Percentiles rank a stretch among this genome's conserved stretches.
Evolutionary conservation across 2,329 filamentous ascomycete genomes (phyloP).

Genomic region (Nectriaceae sp.): DNA sequence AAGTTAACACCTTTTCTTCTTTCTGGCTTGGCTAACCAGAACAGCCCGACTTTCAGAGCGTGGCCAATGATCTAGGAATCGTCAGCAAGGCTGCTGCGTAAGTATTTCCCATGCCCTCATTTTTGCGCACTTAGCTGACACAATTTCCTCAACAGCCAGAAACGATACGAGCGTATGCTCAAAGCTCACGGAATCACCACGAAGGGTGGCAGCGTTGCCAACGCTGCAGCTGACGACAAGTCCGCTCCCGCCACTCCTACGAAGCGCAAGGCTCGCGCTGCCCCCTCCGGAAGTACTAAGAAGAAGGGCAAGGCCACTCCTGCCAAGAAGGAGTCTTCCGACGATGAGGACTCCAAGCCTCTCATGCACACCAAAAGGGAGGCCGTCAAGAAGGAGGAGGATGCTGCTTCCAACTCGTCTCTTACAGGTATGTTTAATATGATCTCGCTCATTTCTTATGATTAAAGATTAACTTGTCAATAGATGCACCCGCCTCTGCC

Average conservation of each 20-base stretch:
- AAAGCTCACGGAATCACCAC: conserved; percentile 54
- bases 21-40: conserved; percentile 1
- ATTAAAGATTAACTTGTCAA: neutral
- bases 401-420: conserved; percentile 15
- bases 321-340: conserved; percentile 27
- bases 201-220: conserved; percentile 16
- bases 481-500: conserved; percentile 1
- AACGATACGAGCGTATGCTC: conserved; percentile 68
- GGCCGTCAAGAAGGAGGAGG: conserved; percentile 16
- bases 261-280: conserved; percentile 33
- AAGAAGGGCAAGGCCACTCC: conserved; percentile 30
- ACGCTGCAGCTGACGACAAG: conserved; percentile 4
- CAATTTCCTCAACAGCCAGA: conserved; percentile 50
- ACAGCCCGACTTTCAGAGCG: conserved; percentile 65
- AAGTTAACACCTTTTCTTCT: conserved; percentile 17
- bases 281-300: conserved; percentile 22
- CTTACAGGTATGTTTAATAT: conserved; percentile 26
- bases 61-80: conserved; percentile 65
- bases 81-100: conserved; percentile 70
- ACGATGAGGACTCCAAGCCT: conserved; percentile 24
- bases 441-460: neutral
- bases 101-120: conserved; percentile 36
- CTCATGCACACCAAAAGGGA: conserved; percentile 17
- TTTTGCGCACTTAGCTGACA: neutral
- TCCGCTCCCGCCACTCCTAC: conserved; percentile 20